Evolutionary conservation across 1,284 basidiomycete genomes (phyloP).

Genomic region (Fomitopsis palustris): DNA sequence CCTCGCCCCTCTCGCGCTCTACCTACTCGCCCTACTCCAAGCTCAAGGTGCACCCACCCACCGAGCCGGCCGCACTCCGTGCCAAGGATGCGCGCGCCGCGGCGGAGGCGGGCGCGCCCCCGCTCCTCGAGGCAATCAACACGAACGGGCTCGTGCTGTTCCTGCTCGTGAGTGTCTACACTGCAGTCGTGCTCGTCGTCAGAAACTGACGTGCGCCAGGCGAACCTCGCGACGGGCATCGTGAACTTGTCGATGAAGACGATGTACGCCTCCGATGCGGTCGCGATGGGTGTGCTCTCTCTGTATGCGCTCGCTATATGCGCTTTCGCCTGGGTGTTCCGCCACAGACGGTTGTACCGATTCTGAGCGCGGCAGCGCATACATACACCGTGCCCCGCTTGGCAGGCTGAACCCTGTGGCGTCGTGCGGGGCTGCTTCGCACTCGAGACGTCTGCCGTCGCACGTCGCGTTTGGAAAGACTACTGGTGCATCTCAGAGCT

Average conservation of each 20-base stretch:
- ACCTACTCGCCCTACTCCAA: slow-evolving; percentile 37
- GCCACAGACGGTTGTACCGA: slow-evolving; percentile 31
- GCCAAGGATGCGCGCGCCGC: slow-evolving; percentile 9
- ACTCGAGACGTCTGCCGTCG: too few species aligned
- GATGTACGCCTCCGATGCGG: slow-evolving; percentile 66
- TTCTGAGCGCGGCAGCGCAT: slow-evolving; percentile 16
- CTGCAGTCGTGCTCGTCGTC: not conserved
- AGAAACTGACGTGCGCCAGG: slow-evolving; percentile 39
- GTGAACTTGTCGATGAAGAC: slow-evolving; percentile 82
- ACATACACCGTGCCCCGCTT: too few species aligned
- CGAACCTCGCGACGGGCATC: slow-evolving; percentile 85
- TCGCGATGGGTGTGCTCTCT: slow-evolving; percentile 64
- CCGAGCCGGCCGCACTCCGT: slow-evolving; percentile 16
- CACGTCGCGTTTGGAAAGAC: too few species aligned
- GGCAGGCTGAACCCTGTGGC: too few species aligned
- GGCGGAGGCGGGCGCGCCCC: slow-evolving; percentile 37
- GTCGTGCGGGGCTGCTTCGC: too few species aligned
- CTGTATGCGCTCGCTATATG: slow-evolving; percentile 63
- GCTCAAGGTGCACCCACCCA: slow-evolving; percentile 34
- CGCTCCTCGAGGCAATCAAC: slow-evolving; percentile 80
- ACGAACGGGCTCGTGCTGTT: slow-evolving; percentile 80
- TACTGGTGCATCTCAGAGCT: too few species aligned
- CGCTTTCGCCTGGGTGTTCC: slow-evolving; percentile 54
- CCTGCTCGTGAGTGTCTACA: slow-evolving; percentile 65
- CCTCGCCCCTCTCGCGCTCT: slow-evolving; percentile 35